Evolutionary conservation across 129 eudicot genomes (phyloP), one percentile per base, ranked within the genome.

Genomic region (Erigeron canadensis): DNA sequence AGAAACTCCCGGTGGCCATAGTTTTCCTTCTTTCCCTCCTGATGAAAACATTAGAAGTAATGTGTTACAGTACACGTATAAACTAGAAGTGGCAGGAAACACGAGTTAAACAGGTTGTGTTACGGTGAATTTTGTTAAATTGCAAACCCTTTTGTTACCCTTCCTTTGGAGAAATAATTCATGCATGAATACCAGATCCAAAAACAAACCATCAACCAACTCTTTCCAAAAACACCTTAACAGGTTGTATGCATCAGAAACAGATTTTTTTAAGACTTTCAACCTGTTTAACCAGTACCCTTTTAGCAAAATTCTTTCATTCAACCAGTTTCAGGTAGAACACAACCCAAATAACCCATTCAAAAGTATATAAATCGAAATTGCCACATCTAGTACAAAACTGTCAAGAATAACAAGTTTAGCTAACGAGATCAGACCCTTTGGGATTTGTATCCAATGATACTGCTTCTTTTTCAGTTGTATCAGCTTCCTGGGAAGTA

Each of bases 1-100:
- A 23, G 13, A 77, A 74, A 18, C 58, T 69, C 58, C 79, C 64
- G 13, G 79, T 57, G 62, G 77, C 85, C 67, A 44, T 71, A 0
- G 51, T 74, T 37, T 74, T 80, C 74, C 77, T 79, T 78, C 83
- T 86, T 48, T 81, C 78, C 81, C 72, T 69, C 79, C 97, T 87
- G 83, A 48, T 55, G 81, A 51, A 60, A 65, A 40, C 18, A 71
- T 70, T 56, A 6, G 28, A 18, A 10, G 21, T 40, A 48, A 56
- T 10, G 22, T 7, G 67, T 63, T 63, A n/a, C 46, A 38, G 12
- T 7, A 50, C 18, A 21, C 12, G 0, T 6, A 45, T 8, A 45
- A 8, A 45, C 50, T 45, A 10, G 12, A 45, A 12, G 12, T 45
- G 50, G 50, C 50, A 45, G 50, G 11, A 45, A 3, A 10, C 34